A percentile compares a stretch with the other conserved stretches of the same genome.
phyloP scores from a whole-genome alignment of 2,329 filamentous ascomycete genomes.

The Cladorrhinum sp. region DNA sequence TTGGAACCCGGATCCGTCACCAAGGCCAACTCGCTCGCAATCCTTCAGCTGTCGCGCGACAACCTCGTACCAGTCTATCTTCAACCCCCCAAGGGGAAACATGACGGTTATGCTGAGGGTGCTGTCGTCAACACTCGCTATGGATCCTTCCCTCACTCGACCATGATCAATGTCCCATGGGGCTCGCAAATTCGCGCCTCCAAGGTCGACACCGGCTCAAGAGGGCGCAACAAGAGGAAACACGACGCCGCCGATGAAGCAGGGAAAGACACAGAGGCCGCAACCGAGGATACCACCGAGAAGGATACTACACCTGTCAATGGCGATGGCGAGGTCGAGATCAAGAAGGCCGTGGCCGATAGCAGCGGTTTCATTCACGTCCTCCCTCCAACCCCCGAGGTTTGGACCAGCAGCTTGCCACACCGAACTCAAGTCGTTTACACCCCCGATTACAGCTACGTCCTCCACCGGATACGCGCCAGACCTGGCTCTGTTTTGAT shows the following conservation, averaged over 20 bases:
- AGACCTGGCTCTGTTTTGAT: conserved; percentile 71
- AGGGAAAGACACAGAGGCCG: conserved; percentile 17
- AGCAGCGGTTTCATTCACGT: conserved; percentile 73
- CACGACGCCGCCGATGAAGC: conserved; percentile 42
- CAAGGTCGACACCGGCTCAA: conserved; percentile 85
- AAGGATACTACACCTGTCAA: conserved; percentile 27
- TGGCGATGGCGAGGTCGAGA: conserved; percentile 19
- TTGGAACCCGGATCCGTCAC: conserved; percentile 66
- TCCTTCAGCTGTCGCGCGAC: conserved; percentile 87
- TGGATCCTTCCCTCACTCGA: conserved; percentile 82
- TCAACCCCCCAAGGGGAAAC: conserved; percentile 56
- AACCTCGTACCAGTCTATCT: conserved; percentile 75
- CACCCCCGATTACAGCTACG: conserved; percentile 82
- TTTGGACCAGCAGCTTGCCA: conserved; percentile 77
- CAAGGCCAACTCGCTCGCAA: conserved; percentile 65
- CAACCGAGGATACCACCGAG: conserved; percentile 32
- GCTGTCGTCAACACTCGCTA: conserved; percentile 88
- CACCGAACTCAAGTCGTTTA: conserved; percentile 86
- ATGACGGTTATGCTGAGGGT: conserved; percentile 72
- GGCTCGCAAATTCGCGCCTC: conserved; percentile 89
- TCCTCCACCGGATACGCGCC: conserved; percentile 72
- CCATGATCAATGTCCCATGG: conserved; percentile 76
- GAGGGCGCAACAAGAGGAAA: conserved; percentile 65
- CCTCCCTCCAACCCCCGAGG: conserved; percentile 73
- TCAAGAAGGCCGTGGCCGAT: conserved; percentile 53